Evolutionary conservation across 371 early-diverging fungal species (phyloP), one percentile per base, ranked within the genome.

Genomic region (Mortierella polycephala): DNA sequence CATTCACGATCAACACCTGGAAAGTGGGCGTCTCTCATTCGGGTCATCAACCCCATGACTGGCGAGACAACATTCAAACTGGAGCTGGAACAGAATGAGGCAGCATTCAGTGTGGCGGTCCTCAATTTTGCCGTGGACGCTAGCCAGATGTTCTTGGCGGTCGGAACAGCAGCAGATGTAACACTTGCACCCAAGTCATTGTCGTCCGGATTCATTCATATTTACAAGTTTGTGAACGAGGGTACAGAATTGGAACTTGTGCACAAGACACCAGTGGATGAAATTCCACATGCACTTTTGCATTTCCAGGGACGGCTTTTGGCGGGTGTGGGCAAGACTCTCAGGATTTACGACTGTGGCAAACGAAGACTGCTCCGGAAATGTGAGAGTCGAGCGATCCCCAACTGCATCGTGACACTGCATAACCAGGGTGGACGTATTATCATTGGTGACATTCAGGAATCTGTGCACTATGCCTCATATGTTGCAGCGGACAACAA

Each of bases 311-410:
- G 97, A 7, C 87, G 93, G 21, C 82, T 98, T 53, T 76, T 96
- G 51, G 98, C 94, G 7, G 98, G 96, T 37, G 86, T 96, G 61
- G 98, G 98, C 21, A 90, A 91, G 74, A 85, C 88, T 0, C 85
- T 99, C 16, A 89, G 97, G 20, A 91, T 98, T 54, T 99, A 97
- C 74, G 98, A 96, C 67, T 68, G 96, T 14, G 99, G 99, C 37
- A 93, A 92, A 76, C 91, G 92, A 82, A 94, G 94, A 83, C 82
- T 99, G 83, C 87, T 99, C 45, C 85, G 94, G 59, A 98, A 98
- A 76, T 94, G 95, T 60, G 98, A 98, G 83, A 86, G 52, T 49
- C 64, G 75, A 85, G 83, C 82, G 14, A 89, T 96, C 16, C 98
- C 98, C 13, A 90, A 84, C 69, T 60, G 80, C 53, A 90, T 98